phyloP scores from a whole-genome alignment of 257 asterid genomes.

The Petunia axillaris region DNA sequence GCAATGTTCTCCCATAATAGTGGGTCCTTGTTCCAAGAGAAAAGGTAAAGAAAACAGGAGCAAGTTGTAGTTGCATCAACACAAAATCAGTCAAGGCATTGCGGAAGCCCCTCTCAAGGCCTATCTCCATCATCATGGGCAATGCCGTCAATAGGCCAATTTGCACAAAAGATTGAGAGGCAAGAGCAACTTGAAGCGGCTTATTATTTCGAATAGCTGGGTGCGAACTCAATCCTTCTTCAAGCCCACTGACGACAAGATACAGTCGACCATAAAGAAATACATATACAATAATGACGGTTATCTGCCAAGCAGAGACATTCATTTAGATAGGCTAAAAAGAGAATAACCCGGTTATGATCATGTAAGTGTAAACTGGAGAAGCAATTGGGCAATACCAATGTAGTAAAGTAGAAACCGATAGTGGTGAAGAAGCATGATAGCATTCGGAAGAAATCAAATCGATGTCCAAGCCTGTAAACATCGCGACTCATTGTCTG shows the following conservation, averaged over 20 bases:
- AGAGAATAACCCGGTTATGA: background rate
- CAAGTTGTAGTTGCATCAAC: slow-evolving; percentile 90
- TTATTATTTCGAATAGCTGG: slow-evolving; percentile 86
- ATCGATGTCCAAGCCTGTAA: slow-evolving; percentile 93
- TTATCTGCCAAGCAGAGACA: slow-evolving; percentile 58
- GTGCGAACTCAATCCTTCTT: slow-evolving; percentile 61
- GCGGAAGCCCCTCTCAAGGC: slow-evolving; percentile 90
- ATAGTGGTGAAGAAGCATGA: slow-evolving; percentile 88
- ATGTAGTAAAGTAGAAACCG: slow-evolving; percentile 87
- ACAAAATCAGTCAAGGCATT: slow-evolving; percentile 84
- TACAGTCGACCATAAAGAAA: slow-evolving; percentile 95
- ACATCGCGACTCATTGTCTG: slow-evolving; percentile 96
- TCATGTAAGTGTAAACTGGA: slow-evolving; percentile 19
- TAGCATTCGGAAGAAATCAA: slow-evolving; percentile 96
- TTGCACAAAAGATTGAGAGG: slow-evolving; percentile 94
- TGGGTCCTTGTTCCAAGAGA: slow-evolving; percentile 94
- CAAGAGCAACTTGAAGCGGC: slow-evolving; percentile 98
- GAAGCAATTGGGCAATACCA: slow-evolving; percentile 52
- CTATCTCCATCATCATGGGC: slow-evolving; percentile 99
- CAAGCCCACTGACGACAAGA: slow-evolving; percentile 92
- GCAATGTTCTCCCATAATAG: slow-evolving; percentile 86
- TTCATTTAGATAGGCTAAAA: slow-evolving; percentile 14
- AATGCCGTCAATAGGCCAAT: slow-evolving; percentile 89
- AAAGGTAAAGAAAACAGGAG: slow-evolving; percentile 89
- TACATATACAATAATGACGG: slow-evolving; percentile 80